These are phyloP conservation scores for Dictyostelium brefeldianum DNA, from an alignment of 78 protist genomes.

Conservation along the genomic window DNA sequence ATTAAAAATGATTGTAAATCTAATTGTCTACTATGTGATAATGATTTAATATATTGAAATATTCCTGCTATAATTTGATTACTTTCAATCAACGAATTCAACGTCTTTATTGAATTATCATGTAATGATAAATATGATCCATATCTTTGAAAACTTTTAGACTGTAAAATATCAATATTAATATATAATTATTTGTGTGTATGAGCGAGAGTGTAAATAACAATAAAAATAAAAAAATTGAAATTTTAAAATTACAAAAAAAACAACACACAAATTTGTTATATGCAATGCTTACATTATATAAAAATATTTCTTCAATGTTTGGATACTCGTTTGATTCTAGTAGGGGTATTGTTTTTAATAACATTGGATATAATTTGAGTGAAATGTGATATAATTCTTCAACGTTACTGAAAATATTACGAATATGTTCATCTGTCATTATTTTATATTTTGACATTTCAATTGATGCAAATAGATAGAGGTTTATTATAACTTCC, in stretches of 20 bases:
- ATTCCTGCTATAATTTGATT: background rate
- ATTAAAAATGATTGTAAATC: conserved; percentile 49
- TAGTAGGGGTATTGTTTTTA: background rate
- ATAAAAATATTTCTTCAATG: conserved; percentile 62
- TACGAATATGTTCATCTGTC: background rate
- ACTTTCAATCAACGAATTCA: background rate
- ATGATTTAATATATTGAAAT: conserved; percentile 34
- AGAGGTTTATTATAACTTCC: conserved; percentile 20
- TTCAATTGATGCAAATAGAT: conserved; percentile 6
- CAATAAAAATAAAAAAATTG: background rate
- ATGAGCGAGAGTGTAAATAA: too few species aligned
- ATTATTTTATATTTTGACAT: background rate
- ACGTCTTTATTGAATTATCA: background rate
- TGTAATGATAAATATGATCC: conserved; percentile 6
- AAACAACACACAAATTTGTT: too few species aligned
- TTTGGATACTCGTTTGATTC: conserved; percentile 38
- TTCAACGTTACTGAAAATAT: conserved; percentile 52
- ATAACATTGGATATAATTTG: conserved; percentile 16
- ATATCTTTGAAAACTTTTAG: conserved; percentile 11
- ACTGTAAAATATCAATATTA: too few species aligned
- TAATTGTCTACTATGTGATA: conserved; percentile 20
- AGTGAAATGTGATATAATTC: conserved; percentile 19
- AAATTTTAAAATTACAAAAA: background rate
- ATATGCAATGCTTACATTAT: background rate
- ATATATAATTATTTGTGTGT: too few species aligned